Base-by-base conservation (phyloP, 306 rosid species). In the Malus orientalis region DNA sequence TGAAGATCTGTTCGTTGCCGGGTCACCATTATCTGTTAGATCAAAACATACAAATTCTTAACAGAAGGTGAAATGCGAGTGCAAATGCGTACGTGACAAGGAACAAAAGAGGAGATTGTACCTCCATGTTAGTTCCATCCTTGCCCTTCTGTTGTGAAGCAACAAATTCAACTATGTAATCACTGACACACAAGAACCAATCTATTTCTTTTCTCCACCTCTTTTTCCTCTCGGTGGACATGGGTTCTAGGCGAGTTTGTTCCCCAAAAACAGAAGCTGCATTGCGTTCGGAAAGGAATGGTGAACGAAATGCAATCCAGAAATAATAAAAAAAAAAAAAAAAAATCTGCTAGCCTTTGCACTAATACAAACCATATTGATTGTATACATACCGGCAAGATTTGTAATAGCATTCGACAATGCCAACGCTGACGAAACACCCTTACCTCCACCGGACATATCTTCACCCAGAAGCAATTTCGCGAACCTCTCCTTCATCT, bases 371-470 rank as follows among this genome's bases (percentile, higher is more conserved):
- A 49, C 55, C 55, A 49, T 15, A 15, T 49, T 49, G 55, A 49
- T 49, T 5, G 55, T 49, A 49, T 15, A 62, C 81, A n/a, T 79
- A 92, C 99, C 99, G 16, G 99, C 98, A 79, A 91, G 98, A 77
- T 96, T 96, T 59, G 99, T 96, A 51, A 96, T 84, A 75, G 99
- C 98, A 81, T 96, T 96, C n/a, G 99, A 96, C 88, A 96, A 82
- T 54, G 99, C 99, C 76, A 96, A 81, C 74, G 99, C 97, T 22
- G 99, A 92, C 0, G 99, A 89, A 84, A 96, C 99, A 58, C 99
- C 98, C 76, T 91, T 91, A 59, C 99, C 99, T 81, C 99, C 99
- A 47, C 99, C 99, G 3, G 99, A 96, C 99, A 96, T 96, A 71
- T 96, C 99, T 74, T 96, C 99, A 16, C 99, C 99, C 81, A 96